phyloP scores from a whole-genome alignment of 2,329 filamentous ascomycete species.

The Aphanoascus verrucosus region DNA sequence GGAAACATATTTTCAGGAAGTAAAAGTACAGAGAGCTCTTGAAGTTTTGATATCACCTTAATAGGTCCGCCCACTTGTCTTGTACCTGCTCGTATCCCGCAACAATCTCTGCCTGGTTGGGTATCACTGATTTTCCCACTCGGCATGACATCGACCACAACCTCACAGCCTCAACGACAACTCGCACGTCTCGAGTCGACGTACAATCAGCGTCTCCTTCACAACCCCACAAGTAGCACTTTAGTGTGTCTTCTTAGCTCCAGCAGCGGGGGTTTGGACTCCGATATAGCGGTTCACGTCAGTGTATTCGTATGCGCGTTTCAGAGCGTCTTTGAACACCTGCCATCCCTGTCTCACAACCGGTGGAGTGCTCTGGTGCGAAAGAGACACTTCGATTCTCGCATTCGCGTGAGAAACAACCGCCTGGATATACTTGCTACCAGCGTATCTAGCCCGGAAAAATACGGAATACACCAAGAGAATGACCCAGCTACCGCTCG shows the following conservation, averaged over 20 bases:
- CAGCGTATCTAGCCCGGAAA: conserved; percentile 76
- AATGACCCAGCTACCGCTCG: conserved; percentile 82
- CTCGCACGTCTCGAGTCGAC: background rate
- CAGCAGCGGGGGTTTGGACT: conserved; percentile 30
- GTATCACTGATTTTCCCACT: background rate
- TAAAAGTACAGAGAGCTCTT: conserved; percentile 9
- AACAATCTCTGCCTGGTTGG: background rate
- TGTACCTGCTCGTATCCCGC: background rate
- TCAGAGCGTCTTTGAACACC: conserved; percentile 58
- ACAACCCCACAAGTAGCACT: conserved; percentile 10
- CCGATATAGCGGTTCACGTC: conserved; percentile 64
- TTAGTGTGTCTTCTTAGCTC: conserved; percentile 42
- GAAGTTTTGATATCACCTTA: background rate
- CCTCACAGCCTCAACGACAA: background rate
- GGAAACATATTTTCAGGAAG: conserved; percentile 4
- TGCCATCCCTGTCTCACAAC: conserved; percentile 71
- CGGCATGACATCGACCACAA: background rate
- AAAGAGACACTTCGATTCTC: conserved; percentile 68
- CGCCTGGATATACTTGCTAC: conserved; percentile 87
- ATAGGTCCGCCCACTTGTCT: background rate
- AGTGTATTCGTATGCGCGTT: conserved; percentile 68
- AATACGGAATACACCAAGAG: conserved; percentile 79
- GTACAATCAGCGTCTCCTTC: background rate
- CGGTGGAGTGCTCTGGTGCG: conserved; percentile 78
- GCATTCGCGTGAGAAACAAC: conserved; percentile 62